Conservation (phyloP, 2,329 filamentous ascomycete genomes). For the Fusarium sp. region DNA sequence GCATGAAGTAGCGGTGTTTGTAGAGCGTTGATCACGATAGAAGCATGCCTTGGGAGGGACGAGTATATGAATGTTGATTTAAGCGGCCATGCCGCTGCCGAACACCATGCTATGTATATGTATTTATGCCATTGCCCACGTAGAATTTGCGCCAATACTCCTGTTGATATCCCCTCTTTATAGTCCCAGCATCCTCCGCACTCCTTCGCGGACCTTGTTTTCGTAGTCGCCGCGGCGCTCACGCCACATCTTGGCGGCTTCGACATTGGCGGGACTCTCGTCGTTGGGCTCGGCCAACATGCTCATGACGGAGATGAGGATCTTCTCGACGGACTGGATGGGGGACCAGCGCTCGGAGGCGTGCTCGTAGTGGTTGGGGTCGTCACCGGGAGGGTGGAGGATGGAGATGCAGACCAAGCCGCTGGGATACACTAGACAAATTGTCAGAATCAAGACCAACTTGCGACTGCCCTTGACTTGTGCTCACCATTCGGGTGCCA, state of each 20-base stretch:
- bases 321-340: constrained; percentile 98
- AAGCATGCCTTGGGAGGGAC: constrained; percentile 35
- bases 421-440: constrained; percentile 80
- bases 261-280: constrained; percentile 95
- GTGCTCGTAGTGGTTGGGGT: constrained; percentile 98
- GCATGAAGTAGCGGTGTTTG: constrained; percentile 39
- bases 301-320: constrained; percentile 95
- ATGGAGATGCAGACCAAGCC: constrained; percentile 98
- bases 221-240: constrained; percentile 88
- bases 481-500: constrained; percentile 95
- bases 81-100: constrained; percentile 35
- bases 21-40: constrained; percentile 40
- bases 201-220: constrained; percentile 83
- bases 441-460: not conserved
- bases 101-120: constrained; percentile 42
- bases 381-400: constrained; percentile 93
- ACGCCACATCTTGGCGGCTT: constrained; percentile 96
- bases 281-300: constrained; percentile 98
- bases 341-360: constrained; percentile 96
- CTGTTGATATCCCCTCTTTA: constrained; percentile 50
- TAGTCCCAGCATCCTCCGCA: constrained; percentile 81
- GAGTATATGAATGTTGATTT: constrained; percentile 41
- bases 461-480: not conserved
- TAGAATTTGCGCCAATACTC: constrained; percentile 42
- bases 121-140: constrained; percentile 25